These are phyloP conservation scores for Scheffersomyces stambukii DNA, from an alignment of 1,139 yeast genomes.

Conservation along the genomic window DNA sequence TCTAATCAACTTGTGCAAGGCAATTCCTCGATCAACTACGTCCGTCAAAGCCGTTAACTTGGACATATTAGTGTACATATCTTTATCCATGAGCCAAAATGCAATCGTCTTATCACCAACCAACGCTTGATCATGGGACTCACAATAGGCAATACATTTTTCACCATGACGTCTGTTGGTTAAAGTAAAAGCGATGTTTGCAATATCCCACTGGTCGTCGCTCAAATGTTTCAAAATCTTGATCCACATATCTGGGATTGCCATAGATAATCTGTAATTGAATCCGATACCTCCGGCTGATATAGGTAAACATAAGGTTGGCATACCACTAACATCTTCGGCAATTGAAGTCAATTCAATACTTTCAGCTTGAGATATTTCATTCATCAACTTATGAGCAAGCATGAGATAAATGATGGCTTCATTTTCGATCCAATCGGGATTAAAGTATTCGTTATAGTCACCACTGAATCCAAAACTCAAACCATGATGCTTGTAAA, in stretches of 20 bases:
- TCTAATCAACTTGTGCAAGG: constrained; percentile 87
- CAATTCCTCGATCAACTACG: constrained; percentile 80
- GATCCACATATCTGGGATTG: constrained; percentile 99
- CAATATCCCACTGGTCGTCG: constrained; percentile 94
- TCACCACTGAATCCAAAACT: constrained; percentile 89
- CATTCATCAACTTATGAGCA: constrained; percentile 72
- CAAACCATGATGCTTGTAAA: constrained; percentile 88
- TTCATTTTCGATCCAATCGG: constrained; percentile 79
- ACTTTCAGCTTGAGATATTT: constrained; percentile 38
- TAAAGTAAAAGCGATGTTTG: constrained; percentile 71
- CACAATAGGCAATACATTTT: constrained; percentile 88
- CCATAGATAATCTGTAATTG: constrained; percentile 93
- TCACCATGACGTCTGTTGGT: constrained; percentile 89
- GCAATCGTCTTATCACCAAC: constrained; percentile 97
- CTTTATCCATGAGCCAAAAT: constrained; percentile 98
- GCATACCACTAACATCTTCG: constrained; percentile 97
- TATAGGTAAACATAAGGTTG: constrained; percentile 80
- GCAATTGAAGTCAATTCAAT: constrained; percentile 76
- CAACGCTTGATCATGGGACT: constrained; percentile 94
- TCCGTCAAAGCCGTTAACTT: constrained; percentile 66
- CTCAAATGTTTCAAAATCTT: constrained; percentile 75
- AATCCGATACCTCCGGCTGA: constrained; percentile 84
- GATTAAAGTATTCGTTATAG: constrained; percentile 84
- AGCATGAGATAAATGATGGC: constrained; percentile 83
- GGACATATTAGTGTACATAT: constrained; percentile 97